Evolutionary conservation across 441 rosid genomes (phyloP).

Genomic region (Pelargonium citronellum): DNA sequence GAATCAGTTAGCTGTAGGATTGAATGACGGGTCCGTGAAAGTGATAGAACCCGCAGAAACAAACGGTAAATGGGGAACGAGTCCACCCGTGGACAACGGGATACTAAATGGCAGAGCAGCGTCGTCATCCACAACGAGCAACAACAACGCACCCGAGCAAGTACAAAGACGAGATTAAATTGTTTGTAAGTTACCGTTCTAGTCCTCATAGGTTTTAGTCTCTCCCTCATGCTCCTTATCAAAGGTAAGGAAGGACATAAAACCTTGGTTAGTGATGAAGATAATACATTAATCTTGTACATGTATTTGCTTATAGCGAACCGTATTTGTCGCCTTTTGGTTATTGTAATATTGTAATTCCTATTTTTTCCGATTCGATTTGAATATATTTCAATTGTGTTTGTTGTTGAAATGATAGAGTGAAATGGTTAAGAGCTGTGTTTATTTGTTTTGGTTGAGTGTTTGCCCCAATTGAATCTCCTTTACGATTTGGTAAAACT

Average conservation of each 20-base stretch:
- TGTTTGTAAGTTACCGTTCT: constrained; percentile 24
- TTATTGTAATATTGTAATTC: neutral
- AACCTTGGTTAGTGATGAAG: neutral
- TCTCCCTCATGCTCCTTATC: neutral
- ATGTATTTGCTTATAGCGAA: neutral
- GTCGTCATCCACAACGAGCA: constrained; percentile 64
- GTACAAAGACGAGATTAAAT: constrained; percentile 36
- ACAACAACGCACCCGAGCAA: constrained; percentile 59
- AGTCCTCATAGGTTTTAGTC: constrained; percentile 16
- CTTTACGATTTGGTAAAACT: no score
- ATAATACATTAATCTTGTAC: neutral
- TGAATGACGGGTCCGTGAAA: constrained; percentile 67
- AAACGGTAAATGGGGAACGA: constrained; percentile 71
- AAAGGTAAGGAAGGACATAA: constrained; percentile 10
- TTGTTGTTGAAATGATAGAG: no score
- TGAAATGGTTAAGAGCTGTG: no score
- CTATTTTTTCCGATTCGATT: neutral
- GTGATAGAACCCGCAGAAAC: constrained; percentile 75
- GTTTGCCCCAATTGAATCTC: no score
- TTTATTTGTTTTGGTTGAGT: no score
- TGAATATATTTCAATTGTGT: no score
- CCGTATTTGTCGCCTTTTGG: neutral
- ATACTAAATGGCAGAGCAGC: constrained; percentile 43
- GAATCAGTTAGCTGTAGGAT: constrained; percentile 70
- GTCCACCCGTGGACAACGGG: constrained; percentile 54